Base-by-base conservation (phyloP, 2,329 filamentous ascomycete genomes). In the Pestalotiopsis sp. region DNA sequence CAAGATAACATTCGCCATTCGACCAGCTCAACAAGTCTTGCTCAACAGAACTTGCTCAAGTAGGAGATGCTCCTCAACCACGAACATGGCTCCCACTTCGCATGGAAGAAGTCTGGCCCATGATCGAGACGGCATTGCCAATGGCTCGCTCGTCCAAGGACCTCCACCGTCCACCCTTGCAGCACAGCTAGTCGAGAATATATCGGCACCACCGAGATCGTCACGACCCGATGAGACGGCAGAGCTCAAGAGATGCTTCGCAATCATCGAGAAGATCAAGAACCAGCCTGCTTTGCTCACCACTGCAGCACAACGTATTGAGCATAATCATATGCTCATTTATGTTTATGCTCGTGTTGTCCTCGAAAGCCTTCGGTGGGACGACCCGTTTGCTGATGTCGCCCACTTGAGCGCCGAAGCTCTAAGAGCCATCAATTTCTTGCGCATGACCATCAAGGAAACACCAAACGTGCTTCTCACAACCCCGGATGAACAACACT, bases 291-390 rank as follows among this genome's bases (percentile, higher is more conserved):
- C 77, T 1, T 76, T 84, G 31, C 85, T 95, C 31, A 89, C 90
- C 39, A 86, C 88, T 13, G 76, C 84, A 1, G 88, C 91, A 71
- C 90, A 92, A 59, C 90, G 92, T 72, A 81, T 92, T 59, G 87
- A 91, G 64, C 91, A 97, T 77, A 95, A 97, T 73, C 92, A 94
- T 75, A 92, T 94, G 80, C 87, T 98, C 64, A 91, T 97, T 66
- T 94, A 93, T 76, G 92, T 97, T 71, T 92, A 96, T 73, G 86
- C 92, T 64, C 91, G 93, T 76, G 92, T 93, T 68, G 92, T 94
- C 25, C 84, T 98, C 13, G 92, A 94, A 73, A 86, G 86, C 59
- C 84, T 93, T 61, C 86, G 86, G 72, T 85, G 88, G 76, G 88
- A 94, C 74, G 89, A 94, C 73, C 90, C 89, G 2, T 92, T 94